Conservation (phyloP, 148 eudicot genomes). For the Amaranthus cruentus region DNA sequence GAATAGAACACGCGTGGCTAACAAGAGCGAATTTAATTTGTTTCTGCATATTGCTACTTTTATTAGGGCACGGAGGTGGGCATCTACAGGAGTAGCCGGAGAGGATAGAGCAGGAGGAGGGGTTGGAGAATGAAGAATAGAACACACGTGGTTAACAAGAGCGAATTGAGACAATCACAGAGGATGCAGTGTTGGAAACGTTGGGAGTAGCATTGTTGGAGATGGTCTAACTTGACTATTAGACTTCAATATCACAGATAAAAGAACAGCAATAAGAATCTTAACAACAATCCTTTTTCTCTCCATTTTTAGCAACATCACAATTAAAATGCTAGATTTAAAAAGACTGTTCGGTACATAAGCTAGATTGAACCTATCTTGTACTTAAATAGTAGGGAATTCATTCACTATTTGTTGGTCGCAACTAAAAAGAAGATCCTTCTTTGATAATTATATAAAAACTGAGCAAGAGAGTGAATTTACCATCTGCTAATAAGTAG, state of each 20-base stretch:
- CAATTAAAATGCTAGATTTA: constrained; percentile 10
- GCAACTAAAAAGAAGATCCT: constrained; percentile 21
- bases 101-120: constrained; percentile 33
- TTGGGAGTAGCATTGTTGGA: constrained; percentile 16
- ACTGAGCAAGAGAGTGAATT: constrained; percentile 23
- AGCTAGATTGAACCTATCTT: background rate
- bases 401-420: constrained; percentile 44
- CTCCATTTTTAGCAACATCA: constrained; percentile 30
- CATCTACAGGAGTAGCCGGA: background rate
- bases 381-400: constrained; percentile 31
- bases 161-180: constrained; percentile 60
- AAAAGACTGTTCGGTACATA: background rate
- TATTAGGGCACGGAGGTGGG: constrained; percentile 22
- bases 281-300: constrained; percentile 14
- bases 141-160: constrained; percentile 69
- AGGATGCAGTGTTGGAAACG: constrained; percentile 37
- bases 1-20: too few species aligned
- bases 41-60: constrained; percentile 22
- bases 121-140: constrained; percentile 33
- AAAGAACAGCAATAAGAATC: constrained; percentile 21
- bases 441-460: constrained; percentile 24
- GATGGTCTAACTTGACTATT: constrained; percentile 26
- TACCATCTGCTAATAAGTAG: constrained; percentile 15
- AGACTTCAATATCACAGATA: constrained; percentile 29
- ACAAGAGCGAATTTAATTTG: background rate